Percentiles rank a stretch among this genome's conserved stretches.
Conservation (phyloP, 768 basidiomycete genomes). For the Naganishia antarctica region DNA sequence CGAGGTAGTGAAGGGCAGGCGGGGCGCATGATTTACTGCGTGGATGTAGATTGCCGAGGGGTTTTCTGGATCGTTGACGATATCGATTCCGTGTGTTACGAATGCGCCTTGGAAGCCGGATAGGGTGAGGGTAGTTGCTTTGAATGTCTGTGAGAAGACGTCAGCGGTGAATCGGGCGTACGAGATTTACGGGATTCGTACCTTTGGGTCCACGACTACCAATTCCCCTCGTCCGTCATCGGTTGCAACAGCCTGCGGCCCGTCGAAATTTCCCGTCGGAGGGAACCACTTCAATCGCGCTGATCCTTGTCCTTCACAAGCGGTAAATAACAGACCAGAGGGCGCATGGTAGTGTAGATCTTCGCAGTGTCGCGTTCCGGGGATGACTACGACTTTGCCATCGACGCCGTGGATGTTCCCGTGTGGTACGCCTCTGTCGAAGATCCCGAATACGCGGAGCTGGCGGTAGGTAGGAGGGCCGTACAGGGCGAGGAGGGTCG, state of each 20-base stretch:
- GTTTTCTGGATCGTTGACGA: slow-evolving; percentile 23
- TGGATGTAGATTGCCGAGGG: slow-evolving; percentile 31
- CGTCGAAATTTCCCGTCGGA: slow-evolving; percentile 19
- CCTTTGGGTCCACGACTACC: slow-evolving; percentile 31
- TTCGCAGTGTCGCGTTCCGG: slow-evolving; percentile 29
- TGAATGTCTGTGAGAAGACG: slow-evolving; percentile 26
- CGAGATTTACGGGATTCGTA: not conserved
- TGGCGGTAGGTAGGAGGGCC: not conserved
- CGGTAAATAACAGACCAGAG: slow-evolving; percentile 25
- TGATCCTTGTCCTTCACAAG: slow-evolving; percentile 23
- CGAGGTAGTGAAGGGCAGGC: not conserved
- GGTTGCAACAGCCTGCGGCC: not conserved
- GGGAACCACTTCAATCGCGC: slow-evolving; percentile 31
- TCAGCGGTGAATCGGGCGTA: not conserved
- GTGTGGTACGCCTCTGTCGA: not conserved
- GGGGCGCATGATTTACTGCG: slow-evolving; percentile 33
- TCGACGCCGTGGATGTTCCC: not conserved
- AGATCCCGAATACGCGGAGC: slow-evolving; percentile 4
- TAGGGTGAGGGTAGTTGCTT: slow-evolving; percentile 13
- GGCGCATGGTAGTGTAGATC: slow-evolving; percentile 26
- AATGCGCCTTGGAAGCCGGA: slow-evolving; percentile 27
- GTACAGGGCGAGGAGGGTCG: not conserved
- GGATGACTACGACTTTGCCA: slow-evolving; percentile 15
- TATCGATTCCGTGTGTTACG: slow-evolving; percentile 36
- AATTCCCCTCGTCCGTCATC: slow-evolving; percentile 22